Conservation (phyloP, 768 basidiomycete genomes). For the Sutorius australiensis region DNA sequence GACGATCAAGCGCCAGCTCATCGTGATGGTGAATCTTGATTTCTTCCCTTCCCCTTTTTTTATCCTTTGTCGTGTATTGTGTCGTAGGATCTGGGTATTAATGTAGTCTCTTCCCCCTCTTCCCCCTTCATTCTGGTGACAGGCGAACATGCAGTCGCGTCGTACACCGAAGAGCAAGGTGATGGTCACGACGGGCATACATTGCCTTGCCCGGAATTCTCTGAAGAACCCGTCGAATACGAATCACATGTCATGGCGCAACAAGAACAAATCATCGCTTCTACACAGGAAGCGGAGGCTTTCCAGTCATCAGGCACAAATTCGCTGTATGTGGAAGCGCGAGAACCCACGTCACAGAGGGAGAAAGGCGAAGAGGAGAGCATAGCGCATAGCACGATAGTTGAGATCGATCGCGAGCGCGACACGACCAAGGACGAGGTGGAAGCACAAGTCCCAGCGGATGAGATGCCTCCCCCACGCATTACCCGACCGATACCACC, state of each 20-base stretch:
- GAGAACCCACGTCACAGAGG: not conserved
- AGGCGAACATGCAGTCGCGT: conserved; percentile 19
- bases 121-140: conserved; percentile 10
- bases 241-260: not conserved
- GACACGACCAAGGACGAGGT: conserved; percentile 13
- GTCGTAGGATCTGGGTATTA: conserved; percentile 30
- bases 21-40: conserved; percentile 44
- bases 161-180: conserved; percentile 15
- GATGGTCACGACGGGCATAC: conserved; percentile 1
- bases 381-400: not conserved
- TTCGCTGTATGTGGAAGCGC: not conserved
- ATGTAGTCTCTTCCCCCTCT: conserved; percentile 19
- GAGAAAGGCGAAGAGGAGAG: not conserved
- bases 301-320: not conserved
- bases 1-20: conserved; percentile 16
- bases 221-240: conserved; percentile 8
- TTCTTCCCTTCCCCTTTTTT: conserved; percentile 7
- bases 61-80: conserved; percentile 23
- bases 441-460: conserved; percentile 2
- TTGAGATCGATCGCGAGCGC: conserved; percentile 2
- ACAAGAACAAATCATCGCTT: conserved; percentile 5
- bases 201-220: not conserved
- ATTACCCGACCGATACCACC: conserved; percentile 31
- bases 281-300: not conserved
- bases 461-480: conserved; percentile 30